Evolutionary conservation across 176 grass and related monocot species (phyloP).

Genomic region (Zizania latifolia): DNA sequence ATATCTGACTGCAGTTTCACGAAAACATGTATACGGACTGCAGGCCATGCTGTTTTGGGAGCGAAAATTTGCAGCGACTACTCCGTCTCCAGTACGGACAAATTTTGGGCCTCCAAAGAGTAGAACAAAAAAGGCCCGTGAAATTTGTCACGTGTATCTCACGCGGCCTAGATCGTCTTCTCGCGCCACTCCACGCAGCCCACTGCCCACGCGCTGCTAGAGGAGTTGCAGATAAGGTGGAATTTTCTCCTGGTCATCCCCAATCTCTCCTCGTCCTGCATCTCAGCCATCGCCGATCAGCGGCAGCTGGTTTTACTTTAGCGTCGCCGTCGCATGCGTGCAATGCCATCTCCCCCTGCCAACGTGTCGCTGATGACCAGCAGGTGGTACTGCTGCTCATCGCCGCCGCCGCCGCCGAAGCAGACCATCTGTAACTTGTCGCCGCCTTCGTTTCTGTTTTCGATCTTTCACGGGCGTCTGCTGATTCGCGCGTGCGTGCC

Average conservation of each 20-base stretch:
- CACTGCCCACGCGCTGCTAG: background rate
- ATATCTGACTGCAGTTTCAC: too few species aligned
- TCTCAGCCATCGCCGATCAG: background rate
- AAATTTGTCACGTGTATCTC: background rate
- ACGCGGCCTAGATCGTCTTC: background rate
- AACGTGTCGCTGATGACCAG: slow-evolving; percentile 24
- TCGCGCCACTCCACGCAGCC: background rate
- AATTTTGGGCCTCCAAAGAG: too few species aligned
- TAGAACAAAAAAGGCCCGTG: too few species aligned
- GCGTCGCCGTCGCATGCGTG: background rate
- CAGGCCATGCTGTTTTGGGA: too few species aligned
- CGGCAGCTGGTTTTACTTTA: too few species aligned
- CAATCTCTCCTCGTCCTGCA: background rate
- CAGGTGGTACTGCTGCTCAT: slow-evolving; percentile 32
- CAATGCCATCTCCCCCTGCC: slow-evolving; percentile 17
- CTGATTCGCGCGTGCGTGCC: slow-evolving; percentile 5
- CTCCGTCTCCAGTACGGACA: too few species aligned
- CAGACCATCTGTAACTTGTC: slow-evolving; percentile 2
- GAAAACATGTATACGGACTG: too few species aligned
- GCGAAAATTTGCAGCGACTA: too few species aligned
- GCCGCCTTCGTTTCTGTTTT: background rate
- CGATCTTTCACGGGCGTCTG: background rate
- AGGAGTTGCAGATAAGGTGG: background rate
- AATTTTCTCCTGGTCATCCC: background rate
- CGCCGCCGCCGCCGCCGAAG: background rate